These are phyloP conservation scores for Scutellaria galericulata DNA, from an alignment of 257 asterid genomes.

Conservation along the genomic window DNA sequence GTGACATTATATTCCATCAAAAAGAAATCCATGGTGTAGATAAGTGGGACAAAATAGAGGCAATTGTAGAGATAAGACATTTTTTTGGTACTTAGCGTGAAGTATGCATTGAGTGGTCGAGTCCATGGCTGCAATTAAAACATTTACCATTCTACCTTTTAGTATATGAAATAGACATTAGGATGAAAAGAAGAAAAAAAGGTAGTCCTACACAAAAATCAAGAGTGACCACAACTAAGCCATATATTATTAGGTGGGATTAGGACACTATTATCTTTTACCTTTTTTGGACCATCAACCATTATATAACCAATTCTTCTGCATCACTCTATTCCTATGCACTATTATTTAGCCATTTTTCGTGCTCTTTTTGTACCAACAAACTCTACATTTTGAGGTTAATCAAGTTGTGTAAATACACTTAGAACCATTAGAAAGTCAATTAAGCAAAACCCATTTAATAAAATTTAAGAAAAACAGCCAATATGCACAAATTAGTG, in stretches of 20 bases:
- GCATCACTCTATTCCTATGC: not conserved
- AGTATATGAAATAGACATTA: constrained; percentile 12
- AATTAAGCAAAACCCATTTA: constrained; percentile 23
- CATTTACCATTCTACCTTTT: constrained; percentile 3
- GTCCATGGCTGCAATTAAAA: no score
- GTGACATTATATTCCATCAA: no score
- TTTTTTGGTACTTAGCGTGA: not conserved
- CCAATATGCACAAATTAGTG: not conserved
- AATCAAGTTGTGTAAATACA: not conserved
- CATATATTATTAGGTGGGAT: constrained; percentile 29
- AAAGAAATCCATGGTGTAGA: not conserved
- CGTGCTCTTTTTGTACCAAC: constrained; percentile 16
- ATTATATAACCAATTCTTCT: constrained; percentile 12
- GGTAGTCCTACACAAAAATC: not conserved
- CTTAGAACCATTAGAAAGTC: not conserved
- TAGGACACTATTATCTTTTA: constrained; percentile 20
- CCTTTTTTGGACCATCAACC: constrained; percentile 27
- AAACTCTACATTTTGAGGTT: constrained; percentile 19
- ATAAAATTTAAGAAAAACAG: not conserved
- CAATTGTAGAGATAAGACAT: not conserved
- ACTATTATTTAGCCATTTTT: constrained; percentile 1
- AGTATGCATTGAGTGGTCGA: not conserved
- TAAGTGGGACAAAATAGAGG: constrained; percentile 20
- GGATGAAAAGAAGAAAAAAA: constrained; percentile 5
- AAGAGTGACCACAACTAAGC: constrained; percentile 33